These are phyloP conservation scores for Brassica balearica DNA, from an alignment of 441 rosid species.

Conservation along the genomic window DNA sequence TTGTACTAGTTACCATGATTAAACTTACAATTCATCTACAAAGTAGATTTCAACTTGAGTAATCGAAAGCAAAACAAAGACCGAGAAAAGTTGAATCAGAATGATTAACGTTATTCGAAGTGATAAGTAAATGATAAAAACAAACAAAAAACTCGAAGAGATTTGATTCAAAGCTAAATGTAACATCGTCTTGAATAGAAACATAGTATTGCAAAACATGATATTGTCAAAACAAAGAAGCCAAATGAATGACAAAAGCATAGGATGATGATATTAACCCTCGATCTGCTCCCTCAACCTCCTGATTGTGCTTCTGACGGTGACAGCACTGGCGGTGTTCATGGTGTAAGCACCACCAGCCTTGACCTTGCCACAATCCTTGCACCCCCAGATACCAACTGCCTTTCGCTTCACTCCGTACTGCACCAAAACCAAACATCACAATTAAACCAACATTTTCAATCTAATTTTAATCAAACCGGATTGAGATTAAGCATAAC, in stretches of 20 bases:
- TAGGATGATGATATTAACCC: slow-evolving; percentile 50
- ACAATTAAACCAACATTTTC: not conserved
- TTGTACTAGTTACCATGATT: too few species aligned
- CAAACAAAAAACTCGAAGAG: not conserved
- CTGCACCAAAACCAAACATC: slow-evolving; percentile 20
- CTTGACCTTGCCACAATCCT: slow-evolving; percentile 90
- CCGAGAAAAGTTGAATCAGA: too few species aligned
- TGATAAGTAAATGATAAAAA: too few species aligned
- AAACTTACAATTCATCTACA: too few species aligned
- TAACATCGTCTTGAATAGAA: slow-evolving; percentile 27
- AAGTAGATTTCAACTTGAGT: too few species aligned
- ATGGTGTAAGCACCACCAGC: slow-evolving; percentile 96
- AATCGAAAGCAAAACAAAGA: too few species aligned
- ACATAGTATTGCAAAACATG: slow-evolving; percentile 18
- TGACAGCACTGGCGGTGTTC: slow-evolving; percentile 94
- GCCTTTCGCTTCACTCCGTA: slow-evolving; percentile 91
- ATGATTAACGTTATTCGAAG: too few species aligned
- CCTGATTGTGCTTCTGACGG: slow-evolving; percentile 81
- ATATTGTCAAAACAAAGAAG: slow-evolving; percentile 14
- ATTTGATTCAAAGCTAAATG: not conserved
- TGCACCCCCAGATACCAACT: slow-evolving; percentile 96
- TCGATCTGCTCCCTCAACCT: slow-evolving; percentile 94
- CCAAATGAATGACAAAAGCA: not conserved
- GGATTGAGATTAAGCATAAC: too few species aligned
- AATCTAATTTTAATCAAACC: not conserved